These are phyloP conservation scores for Licmophora abbreviata DNA, from an alignment of 108 stramenopile species.

Conservation along the genomic window DNA sequence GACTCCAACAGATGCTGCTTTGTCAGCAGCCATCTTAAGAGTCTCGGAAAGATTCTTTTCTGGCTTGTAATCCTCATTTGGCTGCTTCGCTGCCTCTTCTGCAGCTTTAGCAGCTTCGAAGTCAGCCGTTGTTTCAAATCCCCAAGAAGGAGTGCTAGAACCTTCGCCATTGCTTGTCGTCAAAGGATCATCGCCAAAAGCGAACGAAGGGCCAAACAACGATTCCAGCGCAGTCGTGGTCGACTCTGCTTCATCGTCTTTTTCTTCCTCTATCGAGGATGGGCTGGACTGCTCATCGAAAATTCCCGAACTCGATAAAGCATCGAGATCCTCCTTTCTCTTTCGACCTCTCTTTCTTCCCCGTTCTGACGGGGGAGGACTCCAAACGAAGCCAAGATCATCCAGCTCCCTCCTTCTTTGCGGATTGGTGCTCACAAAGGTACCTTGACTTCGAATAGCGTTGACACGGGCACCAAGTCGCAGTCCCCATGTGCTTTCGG, in stretches of 20 bases:
- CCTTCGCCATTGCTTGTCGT: constrained; percentile 19
- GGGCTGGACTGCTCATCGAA: constrained; percentile 7
- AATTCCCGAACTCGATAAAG: constrained; percentile 7
- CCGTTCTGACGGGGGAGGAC: constrained; percentile 34
- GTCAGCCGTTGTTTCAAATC: constrained; percentile 27
- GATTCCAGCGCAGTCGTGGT: not conserved
- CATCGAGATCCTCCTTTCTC: constrained; percentile 44
- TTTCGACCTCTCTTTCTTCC: constrained; percentile 54
- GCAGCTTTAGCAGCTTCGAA: constrained; percentile 33
- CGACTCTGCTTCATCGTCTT: constrained; percentile 12
- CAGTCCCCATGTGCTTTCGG: constrained; percentile 71
- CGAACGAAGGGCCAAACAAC: constrained; percentile 18
- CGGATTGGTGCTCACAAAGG: constrained; percentile 72
- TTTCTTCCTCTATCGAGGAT: constrained; percentile 17
- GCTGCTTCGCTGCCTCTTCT: constrained; percentile 21
- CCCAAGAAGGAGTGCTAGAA: constrained; percentile 58
- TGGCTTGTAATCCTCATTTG: constrained; percentile 34
- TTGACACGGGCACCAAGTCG: constrained; percentile 81
- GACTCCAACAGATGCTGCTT: constrained; percentile 58
- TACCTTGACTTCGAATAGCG: constrained; percentile 84
- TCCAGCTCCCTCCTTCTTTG: constrained; percentile 55
- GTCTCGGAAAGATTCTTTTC: constrained; percentile 45
- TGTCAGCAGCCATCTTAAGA: constrained; percentile 42
- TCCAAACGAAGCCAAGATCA: constrained; percentile 81
- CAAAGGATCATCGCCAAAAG: constrained; percentile 11